Evolutionary conservation across 768 basidiomycete genomes (phyloP), one percentile per base, ranked within the genome.

Genomic region (Phallus indusiatus): DNA sequence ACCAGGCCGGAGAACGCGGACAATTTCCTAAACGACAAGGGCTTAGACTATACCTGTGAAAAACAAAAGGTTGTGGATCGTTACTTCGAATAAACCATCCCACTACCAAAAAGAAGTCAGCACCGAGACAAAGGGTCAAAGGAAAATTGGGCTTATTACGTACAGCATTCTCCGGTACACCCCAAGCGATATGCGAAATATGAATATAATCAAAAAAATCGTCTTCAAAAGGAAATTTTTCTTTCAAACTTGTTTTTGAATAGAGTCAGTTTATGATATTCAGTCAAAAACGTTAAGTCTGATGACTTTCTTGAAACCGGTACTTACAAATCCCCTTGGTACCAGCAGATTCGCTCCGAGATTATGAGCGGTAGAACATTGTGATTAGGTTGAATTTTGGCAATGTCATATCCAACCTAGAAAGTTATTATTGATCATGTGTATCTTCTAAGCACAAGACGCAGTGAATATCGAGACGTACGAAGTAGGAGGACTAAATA

Each of bases 171-270:
- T 90, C 88, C 6, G 86, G 86, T 33, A 89, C 80, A 16, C 81
- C 86, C 64, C 76, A 76, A 0, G 85, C 80, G 60, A 89, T 79
- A 53, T 74, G 73, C 60, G 80, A 76, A 54, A 90, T 79, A 64
- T 85, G 89, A n/a, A 90, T 81, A 68, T 86, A 81, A 68, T 90
- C 88, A 61, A 90, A 90, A 64, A 86, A 82, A 61, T 90, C 86
- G 56, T 90, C 88, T 16, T 89, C 86, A 66, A 89, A 90, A 0
- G 88, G 88, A 18, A 90, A 74, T 64, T 78, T 85, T 11, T 81
- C 87, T 51, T 87, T 86, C 64, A 90, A 70, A 68, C 88, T 90
- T n/a, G n/a, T 20, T 18, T 54, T 28, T n/a, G 28, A 21, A 49
- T 42, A 63, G 49, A 47, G 42, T 35, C 5, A 53, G 55, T 37